Percentiles rank a stretch among this genome's conserved stretches.
Evolutionary conservation across 176 grass and related monocot species (phyloP).

Genomic region (Rhipidocladum racemiflorum): DNA sequence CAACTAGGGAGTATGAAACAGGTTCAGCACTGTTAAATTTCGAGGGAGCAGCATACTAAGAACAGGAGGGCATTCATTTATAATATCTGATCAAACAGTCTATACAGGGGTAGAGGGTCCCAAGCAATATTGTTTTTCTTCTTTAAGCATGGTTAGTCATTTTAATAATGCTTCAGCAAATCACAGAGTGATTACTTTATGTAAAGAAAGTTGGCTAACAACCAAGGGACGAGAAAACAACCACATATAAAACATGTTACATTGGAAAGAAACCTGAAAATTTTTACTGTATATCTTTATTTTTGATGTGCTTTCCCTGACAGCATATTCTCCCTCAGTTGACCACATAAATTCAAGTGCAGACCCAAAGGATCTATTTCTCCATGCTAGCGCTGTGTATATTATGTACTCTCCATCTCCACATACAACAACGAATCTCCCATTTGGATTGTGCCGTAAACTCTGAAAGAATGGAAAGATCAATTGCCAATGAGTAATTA

Average conservation of each 20-base stretch:
- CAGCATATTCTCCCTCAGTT: conserved; percentile 77
- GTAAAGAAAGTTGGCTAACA: not conserved
- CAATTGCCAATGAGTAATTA: not conserved
- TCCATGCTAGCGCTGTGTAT: conserved; percentile 86
- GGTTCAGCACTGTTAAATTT: not conserved
- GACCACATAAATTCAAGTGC: conserved; percentile 91
- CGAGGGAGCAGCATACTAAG: not conserved
- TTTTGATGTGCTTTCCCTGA: conserved; percentile 70
- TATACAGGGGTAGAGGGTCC: not conserved
- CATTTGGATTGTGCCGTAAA: conserved; percentile 86
- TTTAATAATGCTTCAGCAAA: not conserved
- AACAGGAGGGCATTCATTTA: not conserved
- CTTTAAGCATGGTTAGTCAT: not conserved
- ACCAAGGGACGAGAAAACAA: conserved; percentile 6
- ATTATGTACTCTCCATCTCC: conserved; percentile 95
- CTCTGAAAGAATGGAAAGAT: conserved; percentile 42
- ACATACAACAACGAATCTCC: conserved; percentile 91
- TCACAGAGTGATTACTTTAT: not conserved
- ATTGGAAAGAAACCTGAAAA: conserved; percentile 54
- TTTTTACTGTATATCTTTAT: conserved; percentile 87
- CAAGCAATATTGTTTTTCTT: not conserved
- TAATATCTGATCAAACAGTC: not conserved
- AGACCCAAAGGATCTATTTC: conserved; percentile 94
- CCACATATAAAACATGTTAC: not conserved
- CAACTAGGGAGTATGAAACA: not conserved